Evolutionary conservation across 164 flowering plant species (phyloP).

Genomic region (Pachysandra terminalis): DNA sequence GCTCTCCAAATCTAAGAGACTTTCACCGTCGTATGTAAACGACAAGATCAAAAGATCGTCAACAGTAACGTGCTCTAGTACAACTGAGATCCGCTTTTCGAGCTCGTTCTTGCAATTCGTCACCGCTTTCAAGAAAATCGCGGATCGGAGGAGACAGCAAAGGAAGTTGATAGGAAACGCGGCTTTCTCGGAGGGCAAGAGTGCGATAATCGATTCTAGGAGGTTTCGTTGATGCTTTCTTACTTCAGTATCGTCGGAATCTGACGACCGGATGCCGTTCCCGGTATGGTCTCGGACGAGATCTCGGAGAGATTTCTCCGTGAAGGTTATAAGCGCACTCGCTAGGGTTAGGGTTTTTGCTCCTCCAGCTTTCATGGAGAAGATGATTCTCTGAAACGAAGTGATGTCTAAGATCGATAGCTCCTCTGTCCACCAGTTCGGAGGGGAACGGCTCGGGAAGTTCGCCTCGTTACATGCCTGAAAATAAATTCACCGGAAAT

Average conservation of each 20-base stretch:
- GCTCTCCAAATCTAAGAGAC: slow-evolving; percentile 77
- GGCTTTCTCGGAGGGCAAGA: slow-evolving; percentile 51
- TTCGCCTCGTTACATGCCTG: slow-evolving; percentile 80
- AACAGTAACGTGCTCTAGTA: slow-evolving; percentile 71
- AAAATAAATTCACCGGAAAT: no score
- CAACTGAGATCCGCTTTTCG: slow-evolving; percentile 62
- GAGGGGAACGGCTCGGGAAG: slow-evolving; percentile 74
- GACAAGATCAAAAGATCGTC: slow-evolving; percentile 77
- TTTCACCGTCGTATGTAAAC: slow-evolving; percentile 74
- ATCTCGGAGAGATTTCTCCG: slow-evolving; percentile 63
- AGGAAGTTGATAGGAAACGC: slow-evolving; percentile 70
- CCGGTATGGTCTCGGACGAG: slow-evolving; percentile 71
- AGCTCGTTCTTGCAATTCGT: slow-evolving; percentile 58
- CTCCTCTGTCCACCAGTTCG: slow-evolving; percentile 95
- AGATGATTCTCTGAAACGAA: slow-evolving; percentile 46
- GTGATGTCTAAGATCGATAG: slow-evolving; percentile 48
- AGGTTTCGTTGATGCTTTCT: slow-evolving; percentile 42
- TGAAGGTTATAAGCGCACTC: slow-evolving; percentile 60
- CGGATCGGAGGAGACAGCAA: slow-evolving; percentile 75
- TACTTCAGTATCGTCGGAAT: slow-evolving; percentile 21
- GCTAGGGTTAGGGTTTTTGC: slow-evolving; percentile 57
- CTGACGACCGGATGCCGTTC: slow-evolving; percentile 24
- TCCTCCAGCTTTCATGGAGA: slow-evolving; percentile 59
- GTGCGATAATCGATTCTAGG: slow-evolving; percentile 54
- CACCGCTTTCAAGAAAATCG: slow-evolving; percentile 54